phyloP scores from a whole-genome alignment of 768 basidiomycete species.

The Lactarius akahatsu region DNA sequence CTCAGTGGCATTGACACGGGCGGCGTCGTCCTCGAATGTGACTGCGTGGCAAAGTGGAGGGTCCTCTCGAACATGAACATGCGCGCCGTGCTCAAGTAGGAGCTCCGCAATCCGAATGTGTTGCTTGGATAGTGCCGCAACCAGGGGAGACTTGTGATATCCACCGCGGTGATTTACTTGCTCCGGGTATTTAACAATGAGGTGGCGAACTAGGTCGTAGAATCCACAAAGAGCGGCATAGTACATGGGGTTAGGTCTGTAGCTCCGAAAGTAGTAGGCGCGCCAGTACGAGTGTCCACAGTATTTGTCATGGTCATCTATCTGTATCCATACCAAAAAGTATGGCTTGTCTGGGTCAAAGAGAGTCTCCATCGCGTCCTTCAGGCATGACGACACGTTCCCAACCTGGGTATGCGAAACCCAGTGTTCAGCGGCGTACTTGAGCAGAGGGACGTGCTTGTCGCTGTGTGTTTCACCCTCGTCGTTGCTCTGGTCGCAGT shows the following conservation, averaged over 20 bases:
- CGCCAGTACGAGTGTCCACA: rapidly evolving
- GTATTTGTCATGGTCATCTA: neutral
- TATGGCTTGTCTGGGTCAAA: neutral
- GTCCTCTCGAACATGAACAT: neutral
- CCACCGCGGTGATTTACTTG: neutral
- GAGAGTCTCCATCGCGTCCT: neutral
- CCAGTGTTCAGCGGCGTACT: neutral
- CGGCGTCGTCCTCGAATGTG: neutral
- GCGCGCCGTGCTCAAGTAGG: neutral
- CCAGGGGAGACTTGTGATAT: neutral
- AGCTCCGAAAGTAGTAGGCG: neutral
- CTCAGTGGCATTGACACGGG: neutral
- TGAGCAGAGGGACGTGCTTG: neutral
- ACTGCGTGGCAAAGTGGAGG: neutral
- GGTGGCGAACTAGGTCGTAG: neutral
- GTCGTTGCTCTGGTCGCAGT: neutral
- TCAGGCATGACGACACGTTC: neutral
- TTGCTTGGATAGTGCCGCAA: neutral
- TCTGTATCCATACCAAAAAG: too few species aligned
- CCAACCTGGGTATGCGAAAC: neutral
- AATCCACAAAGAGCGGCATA: neutral
- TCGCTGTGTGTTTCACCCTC: too few species aligned
- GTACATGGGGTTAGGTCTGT: neutral
- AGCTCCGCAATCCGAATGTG: neutral
- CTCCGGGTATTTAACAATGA: neutral